Evolutionary conservation across 352 stramenopile genomes (phyloP), one percentile per base, ranked within the genome.

Genomic region (Pseudoperonospora humuli): DNA sequence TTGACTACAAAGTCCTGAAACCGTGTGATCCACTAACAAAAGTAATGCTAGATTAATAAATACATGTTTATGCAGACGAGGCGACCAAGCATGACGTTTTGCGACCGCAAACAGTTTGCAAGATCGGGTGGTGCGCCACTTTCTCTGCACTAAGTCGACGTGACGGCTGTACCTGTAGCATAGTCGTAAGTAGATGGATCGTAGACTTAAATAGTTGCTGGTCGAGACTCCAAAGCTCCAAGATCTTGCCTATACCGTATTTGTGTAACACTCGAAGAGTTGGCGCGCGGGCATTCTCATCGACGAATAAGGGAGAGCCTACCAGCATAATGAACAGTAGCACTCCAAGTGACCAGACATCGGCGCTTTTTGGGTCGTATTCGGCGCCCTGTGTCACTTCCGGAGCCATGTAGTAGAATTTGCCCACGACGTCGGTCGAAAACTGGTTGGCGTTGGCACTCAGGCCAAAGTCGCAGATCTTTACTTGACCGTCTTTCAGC

Each of bases 391-490:
- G 32, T 0, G 39, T 48, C 20, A 84, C 67, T 54, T 89, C 76
- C 0, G 74, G 76, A 5, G 76, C 76, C 67, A 82, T 89, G 61
- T 86, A 86, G 54, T 83, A 76, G 20, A 76, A 64, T 24, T 88
- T 88, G 21, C 75, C 75, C 5, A 84, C 75, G 9, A 54, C 29
- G 13, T 80, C 71, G 2, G 28, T 47, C 10, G 64, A 71, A 7
- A 60, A 43, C 20, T 57, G 35, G 7, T 55, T 47, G 7, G 71
- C 65, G 19, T 65, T 55, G 8, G 64, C 63, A 39, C 70, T 81
- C 7, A 84, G 45, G 0, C 72, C 75, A 58, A 88, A 88, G 54
- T 85, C 70, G 37, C 72, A 85, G 31, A 88, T 66, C 54, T 74
- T 83, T 34, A 58, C 64, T 4, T 46, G 26, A 15, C 55, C 54